Percentiles rank a stretch among this genome's conserved stretches.
phyloP scores from a whole-genome alignment of 441 rosid genomes.

The Euphorbia schlechtendalii region DNA sequence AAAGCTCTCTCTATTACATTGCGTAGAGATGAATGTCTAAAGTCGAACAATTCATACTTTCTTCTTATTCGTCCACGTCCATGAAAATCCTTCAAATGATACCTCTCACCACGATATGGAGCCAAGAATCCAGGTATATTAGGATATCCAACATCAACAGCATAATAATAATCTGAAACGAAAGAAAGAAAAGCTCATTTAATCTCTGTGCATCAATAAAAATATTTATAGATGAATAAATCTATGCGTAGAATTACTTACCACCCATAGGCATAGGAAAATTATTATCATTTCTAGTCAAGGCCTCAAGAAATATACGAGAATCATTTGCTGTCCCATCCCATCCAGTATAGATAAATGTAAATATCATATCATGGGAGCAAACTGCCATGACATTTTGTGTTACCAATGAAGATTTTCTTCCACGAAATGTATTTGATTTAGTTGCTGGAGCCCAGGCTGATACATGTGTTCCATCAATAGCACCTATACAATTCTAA shows the following conservation, averaged over 20 bases:
- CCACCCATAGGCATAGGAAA: not conserved
- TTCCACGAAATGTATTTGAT: not conserved
- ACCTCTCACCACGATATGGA: constrained; percentile 1
- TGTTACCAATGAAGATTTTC: not conserved
- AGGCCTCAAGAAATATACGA: constrained; percentile 2
- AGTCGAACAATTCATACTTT: constrained; percentile 3
- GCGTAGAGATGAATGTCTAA: not conserved
- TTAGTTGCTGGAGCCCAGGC: not conserved
- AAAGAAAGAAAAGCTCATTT: too few species aligned
- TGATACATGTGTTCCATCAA: constrained; percentile 9
- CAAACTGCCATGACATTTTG: not conserved
- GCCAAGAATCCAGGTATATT: not conserved
- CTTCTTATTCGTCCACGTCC: not conserved
- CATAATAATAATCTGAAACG: not conserved
- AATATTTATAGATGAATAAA: not conserved
- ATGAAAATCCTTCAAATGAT: constrained; percentile 2
- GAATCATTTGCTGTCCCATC: constrained; percentile 4
- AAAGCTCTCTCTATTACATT: constrained; percentile 3
- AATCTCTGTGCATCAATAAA: too few species aligned
- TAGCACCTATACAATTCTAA: not conserved
- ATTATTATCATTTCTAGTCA: not conserved
- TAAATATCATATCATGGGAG: constrained; percentile 6
- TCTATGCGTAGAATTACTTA: not conserved
- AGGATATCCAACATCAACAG: not conserved
- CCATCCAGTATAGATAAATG: constrained; percentile 6